Evolutionary conservation across 1,139 yeast genomes (phyloP).

Genomic region (Nakaseomyces kungkrabaensis): DNA sequence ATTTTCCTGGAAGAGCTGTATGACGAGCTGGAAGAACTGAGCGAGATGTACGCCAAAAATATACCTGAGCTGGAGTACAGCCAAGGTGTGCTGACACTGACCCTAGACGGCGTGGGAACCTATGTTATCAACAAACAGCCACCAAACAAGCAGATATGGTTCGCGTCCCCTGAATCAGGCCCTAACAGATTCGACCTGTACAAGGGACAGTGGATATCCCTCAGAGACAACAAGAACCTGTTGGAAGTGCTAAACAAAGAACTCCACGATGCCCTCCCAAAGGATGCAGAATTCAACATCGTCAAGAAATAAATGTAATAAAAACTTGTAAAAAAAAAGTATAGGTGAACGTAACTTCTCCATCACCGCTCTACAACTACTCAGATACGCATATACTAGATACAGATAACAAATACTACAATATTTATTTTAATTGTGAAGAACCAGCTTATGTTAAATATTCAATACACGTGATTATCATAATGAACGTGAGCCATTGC

Average conservation of each 20-base stretch:
- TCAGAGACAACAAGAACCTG: constrained; percentile 45
- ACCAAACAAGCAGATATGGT: constrained; percentile 89
- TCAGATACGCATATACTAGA: no score
- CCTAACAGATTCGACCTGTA: constrained; percentile 66
- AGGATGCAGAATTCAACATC: constrained; percentile 3
- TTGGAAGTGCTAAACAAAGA: constrained; percentile 42
- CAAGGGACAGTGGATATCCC: constrained; percentile 49
- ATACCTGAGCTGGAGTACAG: constrained; percentile 60
- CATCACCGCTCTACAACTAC: no score
- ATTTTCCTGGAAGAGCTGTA: constrained; percentile 53
- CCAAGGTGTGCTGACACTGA: constrained; percentile 73
- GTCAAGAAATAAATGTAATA: not conserved
- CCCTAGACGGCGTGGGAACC: constrained; percentile 58
- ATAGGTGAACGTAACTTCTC: no score
- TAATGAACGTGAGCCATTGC: no score
- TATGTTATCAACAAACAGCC: constrained; percentile 91
- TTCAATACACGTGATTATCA: no score
- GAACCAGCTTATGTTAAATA: no score
- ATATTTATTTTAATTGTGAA: no score
- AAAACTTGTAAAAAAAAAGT: not conserved
- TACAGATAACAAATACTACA: no score
- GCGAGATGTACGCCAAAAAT: constrained; percentile 47
- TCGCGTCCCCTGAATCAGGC: constrained; percentile 85
- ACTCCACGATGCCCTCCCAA: constrained; percentile 32
- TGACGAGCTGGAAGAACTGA: constrained; percentile 53